These are phyloP conservation scores for Kalaharituber pfeilii DNA, from an alignment of 2,329 filamentous ascomycete species.

Conservation along the genomic window DNA sequence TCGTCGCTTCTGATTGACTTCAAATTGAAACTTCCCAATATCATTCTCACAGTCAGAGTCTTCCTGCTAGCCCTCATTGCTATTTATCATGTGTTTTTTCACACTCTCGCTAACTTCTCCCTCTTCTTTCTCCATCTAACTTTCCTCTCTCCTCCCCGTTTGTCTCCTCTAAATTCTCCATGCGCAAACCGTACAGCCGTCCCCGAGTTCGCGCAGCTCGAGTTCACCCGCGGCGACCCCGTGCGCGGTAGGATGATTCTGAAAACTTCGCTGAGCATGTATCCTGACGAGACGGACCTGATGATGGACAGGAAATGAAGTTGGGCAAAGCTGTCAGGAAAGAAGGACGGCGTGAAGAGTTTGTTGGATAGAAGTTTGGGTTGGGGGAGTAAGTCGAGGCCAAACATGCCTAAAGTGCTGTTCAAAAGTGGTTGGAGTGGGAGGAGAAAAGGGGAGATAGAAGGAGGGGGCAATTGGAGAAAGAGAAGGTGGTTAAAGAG, in stretches of 20 bases:
- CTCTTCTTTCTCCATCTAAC: conserved; percentile 25
- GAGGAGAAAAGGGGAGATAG: conserved; percentile 57
- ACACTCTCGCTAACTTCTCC: conserved; percentile 6
- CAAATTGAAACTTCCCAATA: conserved; percentile 14
- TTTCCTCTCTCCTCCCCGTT: conserved; percentile 27
- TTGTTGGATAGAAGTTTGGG: conserved; percentile 68
- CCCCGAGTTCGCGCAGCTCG: conserved; percentile 69
- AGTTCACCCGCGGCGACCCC: conserved; percentile 77
- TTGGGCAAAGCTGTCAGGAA: conserved; percentile 38
- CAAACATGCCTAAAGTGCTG: conserved; percentile 65
- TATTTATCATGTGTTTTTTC: too few species aligned
- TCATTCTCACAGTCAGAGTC: conserved; percentile 20
- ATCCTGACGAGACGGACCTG: conserved; percentile 75
- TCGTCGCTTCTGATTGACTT: conserved; percentile 25
- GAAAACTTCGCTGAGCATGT: conserved; percentile 65
- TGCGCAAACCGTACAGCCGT: too few species aligned
- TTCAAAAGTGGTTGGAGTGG: conserved; percentile 88
- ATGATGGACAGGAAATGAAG: conserved; percentile 80
- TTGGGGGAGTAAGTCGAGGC: conserved; percentile 44
- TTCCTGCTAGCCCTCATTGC: conserved; percentile 18
- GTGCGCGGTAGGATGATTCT: conserved; percentile 92
- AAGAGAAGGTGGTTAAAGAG: conserved; percentile 25
- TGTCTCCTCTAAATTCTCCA: conserved; percentile 30
- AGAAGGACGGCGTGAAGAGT: conserved; percentile 39
- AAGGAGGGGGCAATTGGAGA: conserved; percentile 37